Conservation (phyloP, 495 filamentous ascomycete genomes). For the Amniculicola lignicola region DNA sequence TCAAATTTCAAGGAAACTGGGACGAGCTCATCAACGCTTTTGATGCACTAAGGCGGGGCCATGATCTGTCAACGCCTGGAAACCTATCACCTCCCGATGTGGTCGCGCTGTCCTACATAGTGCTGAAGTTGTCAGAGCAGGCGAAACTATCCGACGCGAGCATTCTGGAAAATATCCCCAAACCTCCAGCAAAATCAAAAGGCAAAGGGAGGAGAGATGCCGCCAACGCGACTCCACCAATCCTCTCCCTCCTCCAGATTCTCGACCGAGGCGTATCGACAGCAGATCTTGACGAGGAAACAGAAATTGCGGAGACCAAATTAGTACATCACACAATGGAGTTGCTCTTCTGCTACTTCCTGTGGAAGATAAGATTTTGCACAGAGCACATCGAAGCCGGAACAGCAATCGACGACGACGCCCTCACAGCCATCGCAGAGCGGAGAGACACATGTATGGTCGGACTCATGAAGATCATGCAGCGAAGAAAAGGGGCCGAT, state of each 20-base stretch:
- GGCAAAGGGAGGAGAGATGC: conserved; percentile 46
- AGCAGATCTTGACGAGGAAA: conserved; percentile 58
- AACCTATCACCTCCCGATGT: conserved; percentile 61
- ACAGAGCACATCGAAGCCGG: conserved; percentile 35
- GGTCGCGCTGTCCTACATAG: conserved; percentile 68
- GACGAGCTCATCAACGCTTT: conserved; percentile 74
- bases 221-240: conserved; percentile 46
- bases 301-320: conserved; percentile 69
- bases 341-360: conserved; percentile 79
- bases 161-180: conserved; percentile 60
- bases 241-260: conserved; percentile 64
- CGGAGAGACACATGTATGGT: conserved; percentile 56
- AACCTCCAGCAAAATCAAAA: conserved; percentile 40
- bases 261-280: conserved; percentile 61
- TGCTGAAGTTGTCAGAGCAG: conserved; percentile 81
- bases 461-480: conserved; percentile 64
- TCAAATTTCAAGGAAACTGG: conserved; percentile 77
- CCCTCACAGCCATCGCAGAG: conserved; percentile 51
- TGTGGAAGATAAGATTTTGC: conserved; percentile 70
- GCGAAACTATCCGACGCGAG: conserved; percentile 72
- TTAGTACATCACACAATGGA: conserved; percentile 69
- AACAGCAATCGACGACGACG: conserved; percentile 51
- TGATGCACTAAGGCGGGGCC: conserved; percentile 60
- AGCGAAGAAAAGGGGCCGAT: conserved; percentile 62
- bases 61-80: conserved; percentile 60